These are phyloP conservation scores for Leccinum disarticulatum DNA, from an alignment of 768 basidiomycete species.

Conservation along the genomic window DNA sequence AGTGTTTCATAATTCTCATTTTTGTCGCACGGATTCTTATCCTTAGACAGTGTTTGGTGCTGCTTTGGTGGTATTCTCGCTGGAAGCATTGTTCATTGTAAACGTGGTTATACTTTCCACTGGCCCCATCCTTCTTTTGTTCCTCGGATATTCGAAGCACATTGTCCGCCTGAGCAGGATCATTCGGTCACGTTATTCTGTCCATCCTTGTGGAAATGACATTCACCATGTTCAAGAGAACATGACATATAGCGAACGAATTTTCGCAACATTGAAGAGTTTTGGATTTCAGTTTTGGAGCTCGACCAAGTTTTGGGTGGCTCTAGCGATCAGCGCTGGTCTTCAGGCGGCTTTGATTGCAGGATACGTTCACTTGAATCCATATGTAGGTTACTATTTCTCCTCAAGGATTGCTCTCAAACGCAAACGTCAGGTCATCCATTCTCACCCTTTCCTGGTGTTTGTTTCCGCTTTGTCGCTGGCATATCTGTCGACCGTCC, in stretches of 20 bases:
- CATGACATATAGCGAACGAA: slow-evolving; percentile 10
- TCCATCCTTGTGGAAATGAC: slow-evolving; percentile 1
- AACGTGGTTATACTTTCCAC: slow-evolving; percentile 61
- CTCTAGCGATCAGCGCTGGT: slow-evolving; percentile 45
- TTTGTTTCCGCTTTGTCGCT: slow-evolving; percentile 48
- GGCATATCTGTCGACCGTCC: slow-evolving; percentile 47
- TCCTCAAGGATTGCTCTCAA: background rate
- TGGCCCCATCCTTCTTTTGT: slow-evolving; percentile 56
- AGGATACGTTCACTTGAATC: slow-evolving; percentile 56
- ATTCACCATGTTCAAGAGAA: background rate
- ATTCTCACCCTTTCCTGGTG: slow-evolving; percentile 56
- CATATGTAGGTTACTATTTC: slow-evolving; percentile 48
- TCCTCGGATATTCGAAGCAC: slow-evolving; percentile 41
- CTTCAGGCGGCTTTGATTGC: slow-evolving; percentile 49
- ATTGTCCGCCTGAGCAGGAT: slow-evolving; percentile 23
- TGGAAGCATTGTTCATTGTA: slow-evolving; percentile 48
- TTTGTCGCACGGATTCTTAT: background rate
- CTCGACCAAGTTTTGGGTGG: slow-evolving; percentile 64
- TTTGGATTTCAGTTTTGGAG: slow-evolving; percentile 40
- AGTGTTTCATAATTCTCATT: too few species aligned
- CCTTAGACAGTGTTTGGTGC: slow-evolving; percentile 54
- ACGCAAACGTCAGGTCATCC: slow-evolving; percentile 48
- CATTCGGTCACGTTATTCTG: slow-evolving; percentile 13
- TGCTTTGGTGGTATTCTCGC: slow-evolving; percentile 53
- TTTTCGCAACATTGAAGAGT: slow-evolving; percentile 27